These are phyloP conservation scores for Parascedosporium putredinis DNA, from an alignment of 2,329 filamentous ascomycete genomes.

Conservation along the genomic window DNA sequence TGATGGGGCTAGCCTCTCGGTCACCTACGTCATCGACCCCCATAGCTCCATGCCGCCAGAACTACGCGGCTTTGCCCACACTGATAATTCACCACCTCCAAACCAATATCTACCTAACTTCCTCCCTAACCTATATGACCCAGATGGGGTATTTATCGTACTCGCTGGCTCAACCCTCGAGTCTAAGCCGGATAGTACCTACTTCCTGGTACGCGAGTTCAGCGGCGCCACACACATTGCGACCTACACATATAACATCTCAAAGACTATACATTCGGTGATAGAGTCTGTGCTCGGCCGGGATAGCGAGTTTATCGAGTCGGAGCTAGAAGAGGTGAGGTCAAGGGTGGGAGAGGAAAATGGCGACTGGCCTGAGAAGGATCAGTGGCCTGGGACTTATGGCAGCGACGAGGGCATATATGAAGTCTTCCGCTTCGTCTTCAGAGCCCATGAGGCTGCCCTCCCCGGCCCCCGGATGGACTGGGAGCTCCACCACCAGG, in stretches of 20 bases:
- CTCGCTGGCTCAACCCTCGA: neutral
- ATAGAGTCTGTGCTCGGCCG: slow-evolving; percentile 13
- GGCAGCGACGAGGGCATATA: slow-evolving; percentile 1
- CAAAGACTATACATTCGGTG: neutral
- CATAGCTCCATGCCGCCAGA: neutral
- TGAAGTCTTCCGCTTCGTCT: slow-evolving; percentile 3
- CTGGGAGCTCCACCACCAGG: neutral
- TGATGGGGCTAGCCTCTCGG: neutral
- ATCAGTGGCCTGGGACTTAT: neutral
- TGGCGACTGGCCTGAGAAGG: neutral
- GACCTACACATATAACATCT: neutral
- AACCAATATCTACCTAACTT: neutral
- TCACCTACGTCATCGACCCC: neutral
- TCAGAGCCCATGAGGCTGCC: neutral
- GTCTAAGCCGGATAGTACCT: neutral
- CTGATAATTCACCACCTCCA: neutral
- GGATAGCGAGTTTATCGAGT: slow-evolving; percentile 8
- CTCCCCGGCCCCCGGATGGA: neutral
- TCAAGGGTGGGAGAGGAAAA: neutral
- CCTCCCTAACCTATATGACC: neutral
- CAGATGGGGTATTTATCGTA: neutral
- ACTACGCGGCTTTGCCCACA: neutral
- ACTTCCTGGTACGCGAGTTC: neutral
- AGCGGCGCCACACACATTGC: neutral
- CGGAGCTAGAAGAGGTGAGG: neutral